Base-by-base conservation (phyloP, 2,329 filamentous ascomycete genomes). In the Xylaria sp. region DNA sequence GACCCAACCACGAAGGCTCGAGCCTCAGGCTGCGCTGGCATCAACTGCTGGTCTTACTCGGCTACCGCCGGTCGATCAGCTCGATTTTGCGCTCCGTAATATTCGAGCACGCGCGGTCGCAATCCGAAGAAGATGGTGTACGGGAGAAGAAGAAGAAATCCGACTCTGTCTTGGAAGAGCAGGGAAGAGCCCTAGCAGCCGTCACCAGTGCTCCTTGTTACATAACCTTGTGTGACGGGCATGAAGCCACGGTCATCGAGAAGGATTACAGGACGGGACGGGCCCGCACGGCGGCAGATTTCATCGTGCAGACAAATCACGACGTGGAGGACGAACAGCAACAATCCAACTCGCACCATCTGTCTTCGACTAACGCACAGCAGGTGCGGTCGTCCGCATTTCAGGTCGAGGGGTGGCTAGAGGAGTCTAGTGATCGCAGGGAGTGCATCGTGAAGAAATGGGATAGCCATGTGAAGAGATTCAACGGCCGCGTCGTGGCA, bases 221-320 rank as follows among this genome's bases (percentile, higher is more conserved):
- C 61, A 61, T 86, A 1, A 78, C 79, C 24, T 76, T 86, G 57
- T 79, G 80, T 57, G 75, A 83, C 43, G 80, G 80, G 0, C 49
- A 54, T 0, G 68, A 73, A 41, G 78, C 78, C 2, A 66, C 76
- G 1, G 72, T 80, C 0, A 71, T 87, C 43, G 82, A 86, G 59
- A 86, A 86, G 62, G 83, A 86, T 60, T 73, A 78, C 49, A 44
- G 62, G 2, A 75, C 66, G 1, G 81, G 78, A 2, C 71, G 71
- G 1, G 62, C 78, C 5, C 72, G 74, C n/a, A 71, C 70, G 1
- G 78, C 76, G 2, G 66, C 67, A 1, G 70, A 75, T 1, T 86
- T 87, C 62, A 76, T 86, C 37, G 74, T 78, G 2, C 74, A 77
- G 9, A 85, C 82, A 1, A 87, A 87, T 63, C 79, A 82, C 63